Conservation (phyloP, 2,329 filamentous ascomycete genomes). For the Biscogniauxia marginata region DNA sequence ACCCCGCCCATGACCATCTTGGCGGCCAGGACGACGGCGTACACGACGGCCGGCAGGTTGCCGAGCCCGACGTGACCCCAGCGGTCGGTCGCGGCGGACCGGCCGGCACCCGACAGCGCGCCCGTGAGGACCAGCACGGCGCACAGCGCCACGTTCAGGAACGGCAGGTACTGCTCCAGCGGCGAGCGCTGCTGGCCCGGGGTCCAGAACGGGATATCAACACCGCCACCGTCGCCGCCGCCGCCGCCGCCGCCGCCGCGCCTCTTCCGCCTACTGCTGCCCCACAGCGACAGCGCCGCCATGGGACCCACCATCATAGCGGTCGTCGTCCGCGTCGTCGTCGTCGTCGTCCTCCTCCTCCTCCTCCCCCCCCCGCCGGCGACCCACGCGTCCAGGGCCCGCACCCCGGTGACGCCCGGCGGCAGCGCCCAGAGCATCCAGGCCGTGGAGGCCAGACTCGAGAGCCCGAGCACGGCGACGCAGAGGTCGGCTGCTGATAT, state of each 20-base stretch:
- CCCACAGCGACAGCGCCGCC: not conserved
- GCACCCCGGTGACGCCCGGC: constrained; percentile 53
- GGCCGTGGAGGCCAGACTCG: constrained; percentile 60
- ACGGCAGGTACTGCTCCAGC: constrained; percentile 58
- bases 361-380: constrained; percentile 17
- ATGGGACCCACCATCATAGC: not conserved
- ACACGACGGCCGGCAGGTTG: constrained; percentile 56
- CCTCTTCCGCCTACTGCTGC: constrained; percentile 19
- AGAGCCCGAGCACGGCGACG: constrained; percentile 56
- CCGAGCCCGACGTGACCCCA: constrained; percentile 44
- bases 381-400: constrained; percentile 45
- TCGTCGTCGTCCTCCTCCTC: not conserved
- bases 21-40: constrained; percentile 58
- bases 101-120: constrained; percentile 29
- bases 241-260: constrained; percentile 11
- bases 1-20: constrained; percentile 67
- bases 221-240: not conserved
- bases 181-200: constrained; percentile 36
- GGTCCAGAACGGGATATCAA: constrained; percentile 18
- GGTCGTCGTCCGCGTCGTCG: not conserved
- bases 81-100: constrained; percentile 17
- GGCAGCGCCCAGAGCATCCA: constrained; percentile 60
- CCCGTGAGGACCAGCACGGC: constrained; percentile 49
- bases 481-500: constrained; percentile 36
- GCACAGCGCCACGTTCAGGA: constrained; percentile 59